Base-by-base conservation (phyloP, 2,329 filamentous ascomycete species). In the Paracoccidioides brasiliensis region DNA sequence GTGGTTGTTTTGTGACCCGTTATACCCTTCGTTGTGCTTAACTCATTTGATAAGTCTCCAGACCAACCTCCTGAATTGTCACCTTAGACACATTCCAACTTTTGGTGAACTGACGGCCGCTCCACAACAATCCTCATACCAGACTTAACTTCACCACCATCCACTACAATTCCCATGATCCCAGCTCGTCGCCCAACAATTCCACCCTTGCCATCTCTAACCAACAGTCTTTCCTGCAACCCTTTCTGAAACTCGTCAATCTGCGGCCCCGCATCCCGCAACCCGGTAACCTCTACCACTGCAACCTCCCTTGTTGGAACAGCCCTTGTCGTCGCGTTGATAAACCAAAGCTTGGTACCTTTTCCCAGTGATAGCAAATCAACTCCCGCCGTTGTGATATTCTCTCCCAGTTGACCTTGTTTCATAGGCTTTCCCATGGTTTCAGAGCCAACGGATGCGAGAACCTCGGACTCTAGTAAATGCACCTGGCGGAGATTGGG, bases 401-500 rank as follows among this genome's bases (percentile, higher is more conserved):
- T 64, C 55, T 64, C 62, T 28, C 62, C 63, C n/a, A 63, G 32
- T n/a, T 62, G 56, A 10, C 58, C 62, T 0, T 60, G 61, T 30
- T 58, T 44, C 1, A 60, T 12, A 4, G 59, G 56, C 14, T 48
- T 12, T 14, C 49, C 9, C 8, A 22, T 44, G 28, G 10, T 40
- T 43, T 41, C 22, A 32, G 37, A 15, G 3, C 49, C 10, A n/a
- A 51, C 43, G 30, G 55, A 42, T n/a, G 57, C 30, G 30, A 65
- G 58, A 32, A 65, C 58, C 46, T 64, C 64, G 42, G 57, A 44
- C 9, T 61, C 60, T 6, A 66, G 59, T 10, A 66, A 58, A 52
- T 66, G 64, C 10, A 66, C 64, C 54, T 66, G 64, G 30, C 64
- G 62, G n/a, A 66, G 58, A 54, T 66, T 66, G 35, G 57, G 58